These are phyloP conservation scores for Aspergillus glaucus DNA, from an alignment of 2,329 filamentous ascomycete species.

Conservation along the genomic window DNA sequence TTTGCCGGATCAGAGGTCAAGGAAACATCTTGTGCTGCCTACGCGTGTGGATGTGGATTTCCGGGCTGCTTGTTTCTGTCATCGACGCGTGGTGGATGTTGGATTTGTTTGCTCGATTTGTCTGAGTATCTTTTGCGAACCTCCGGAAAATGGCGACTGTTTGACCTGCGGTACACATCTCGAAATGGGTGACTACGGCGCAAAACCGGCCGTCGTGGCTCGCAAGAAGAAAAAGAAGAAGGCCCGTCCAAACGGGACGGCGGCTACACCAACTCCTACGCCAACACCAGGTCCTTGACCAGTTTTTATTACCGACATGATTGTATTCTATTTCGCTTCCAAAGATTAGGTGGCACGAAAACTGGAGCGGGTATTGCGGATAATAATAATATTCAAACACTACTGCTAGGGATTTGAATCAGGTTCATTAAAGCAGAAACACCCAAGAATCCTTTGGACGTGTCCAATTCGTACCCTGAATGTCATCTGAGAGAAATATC, in stretches of 20 bases:
- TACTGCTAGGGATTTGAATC: not conserved
- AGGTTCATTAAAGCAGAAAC: not conserved
- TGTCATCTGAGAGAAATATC: not conserved
- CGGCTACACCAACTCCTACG: slow-evolving; percentile 55
- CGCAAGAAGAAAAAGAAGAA: slow-evolving; percentile 72
- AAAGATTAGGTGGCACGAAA: too few species aligned
- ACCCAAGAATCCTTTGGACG: not conserved
- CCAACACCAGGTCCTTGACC: slow-evolving; percentile 33
- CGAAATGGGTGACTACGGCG: slow-evolving; percentile 67
- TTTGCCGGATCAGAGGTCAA: slow-evolving; percentile 62
- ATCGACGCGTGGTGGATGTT: slow-evolving; percentile 80
- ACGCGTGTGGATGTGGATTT: slow-evolving; percentile 88
- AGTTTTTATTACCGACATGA: too few species aligned
- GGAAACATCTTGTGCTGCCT: slow-evolving; percentile 65
- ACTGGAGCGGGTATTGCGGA: not conserved
- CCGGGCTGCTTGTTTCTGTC: slow-evolving; percentile 96
- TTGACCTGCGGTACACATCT: slow-evolving; percentile 77
- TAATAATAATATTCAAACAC: not conserved
- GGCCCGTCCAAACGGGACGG: slow-evolving; percentile 44
- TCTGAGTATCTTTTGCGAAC: slow-evolving; percentile 81
- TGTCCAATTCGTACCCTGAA: not conserved
- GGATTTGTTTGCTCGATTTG: slow-evolving; percentile 97
- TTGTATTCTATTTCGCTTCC: too few species aligned
- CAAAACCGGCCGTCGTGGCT: slow-evolving; percentile 68
- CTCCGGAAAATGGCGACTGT: slow-evolving; percentile 60